Evolutionary conservation across 306 rosid species (phyloP), one percentile per base, ranked within the genome.

Genomic region (Astragalus glycyphyllos): DNA sequence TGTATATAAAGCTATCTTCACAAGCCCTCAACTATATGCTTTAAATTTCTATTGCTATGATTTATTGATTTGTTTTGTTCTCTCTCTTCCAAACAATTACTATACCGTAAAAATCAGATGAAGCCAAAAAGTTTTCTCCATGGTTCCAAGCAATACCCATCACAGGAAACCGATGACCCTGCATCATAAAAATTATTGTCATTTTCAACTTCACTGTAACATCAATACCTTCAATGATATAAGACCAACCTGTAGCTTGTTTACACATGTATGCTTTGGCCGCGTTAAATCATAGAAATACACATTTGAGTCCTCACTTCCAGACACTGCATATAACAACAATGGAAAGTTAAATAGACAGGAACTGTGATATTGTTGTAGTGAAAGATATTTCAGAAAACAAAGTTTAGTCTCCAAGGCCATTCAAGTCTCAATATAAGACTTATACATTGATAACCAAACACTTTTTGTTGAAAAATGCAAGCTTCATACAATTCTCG

Each of bases 31-130:
- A 34, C 65, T 73, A 63, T 29, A 60, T 23, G 51, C 67, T 65
- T 58, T 46, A 11, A 38, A 71, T 5, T 5, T 51, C 65, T 74
- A 59, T 26, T 23, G 64, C 48, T 69, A 71, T 49, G 16, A 38
- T 75, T 76, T 72, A 32, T 48, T 44, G 49, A 29, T 75, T 79
- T 87, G 89, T 57, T 82, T 73, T 50, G 86, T 58, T 83, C 86
- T 94, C 92, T 89, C 99, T 79, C 86, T 93, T 93, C 98, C 99
- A 91, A 65, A 91, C 96, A 76, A 94, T 94, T 38, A 94, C 99
- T 3, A 86, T 75, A 68, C 99, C 99, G 65, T 80, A 89, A 61
- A 94, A 79, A 82, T 94, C 98, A 13, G 95, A 94, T 31, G 98
- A 90, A 32, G 98, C 98, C 90, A 94, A 78, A 40, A 94, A 79